Base-by-base conservation (phyloP, 805 yeast species). In the Starmerella riodocensis region DNA sequence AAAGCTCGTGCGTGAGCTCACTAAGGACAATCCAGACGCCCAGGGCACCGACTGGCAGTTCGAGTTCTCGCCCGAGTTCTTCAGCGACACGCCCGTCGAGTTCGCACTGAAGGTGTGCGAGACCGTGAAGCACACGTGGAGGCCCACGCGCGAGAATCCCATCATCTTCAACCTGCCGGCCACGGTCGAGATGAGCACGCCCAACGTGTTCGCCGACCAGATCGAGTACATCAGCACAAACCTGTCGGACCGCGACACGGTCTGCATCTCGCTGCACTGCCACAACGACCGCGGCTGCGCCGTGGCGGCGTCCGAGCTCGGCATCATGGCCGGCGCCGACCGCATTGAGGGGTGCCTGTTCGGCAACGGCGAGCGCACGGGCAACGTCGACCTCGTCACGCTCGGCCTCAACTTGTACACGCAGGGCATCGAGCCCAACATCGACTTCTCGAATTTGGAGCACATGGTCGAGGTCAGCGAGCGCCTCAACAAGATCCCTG, bases 201-300 rank as follows among this genome's bases (percentile, higher is more conserved):
- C 93, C 32, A 81, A 80, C 50, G 73, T 80, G 18, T 80, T 76
- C 54, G 93, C 93, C 30, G 93, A 80, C 57, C 91, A 79, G 65
- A 74, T 80, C 43, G 93, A 80, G 64, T 78, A 70, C 57, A 80
- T 80, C 52, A 56, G 73, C 34, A 71, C 70, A 13, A 62, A 72
- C 45, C 71, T 80, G 40, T 51, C 71, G 34, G 71, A 79, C 47
- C 72, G 93, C 48, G 81, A 78, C 41, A 76, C 68, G 48, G 71
- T 81, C 19, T 74, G 82, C 51, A 71, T 80, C 37, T 79, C 91
- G 12, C 69, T 81, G 40, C 93, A 80, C 58, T 81, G 84, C 24
- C 93, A 80, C 60, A 80, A 80, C 51, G 91, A 80, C 61, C 70
- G 93, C 53, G 93, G 93, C 18, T 79, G 88, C 57, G 86, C 81